Conservation (phyloP, 495 filamentous ascomycete species). For the Trichocladium uniseriatum region DNA sequence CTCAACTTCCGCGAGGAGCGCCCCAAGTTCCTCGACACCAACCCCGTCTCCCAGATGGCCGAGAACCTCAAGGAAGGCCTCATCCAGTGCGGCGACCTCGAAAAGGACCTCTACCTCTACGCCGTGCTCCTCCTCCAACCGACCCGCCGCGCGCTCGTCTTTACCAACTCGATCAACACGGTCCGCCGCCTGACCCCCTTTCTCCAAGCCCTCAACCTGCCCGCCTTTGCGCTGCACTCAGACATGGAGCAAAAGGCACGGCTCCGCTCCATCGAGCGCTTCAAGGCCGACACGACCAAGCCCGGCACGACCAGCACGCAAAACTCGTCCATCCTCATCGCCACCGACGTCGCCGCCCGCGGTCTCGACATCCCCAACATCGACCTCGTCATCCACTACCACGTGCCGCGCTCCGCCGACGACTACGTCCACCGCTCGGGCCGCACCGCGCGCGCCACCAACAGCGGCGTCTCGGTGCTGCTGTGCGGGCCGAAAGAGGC, state of each 20-base stretch:
- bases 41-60: constrained; percentile 80
- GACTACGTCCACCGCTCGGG: constrained; percentile 93
- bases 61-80: constrained; percentile 77
- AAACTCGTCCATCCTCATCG: constrained; percentile 61
- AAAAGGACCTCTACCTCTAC: constrained; percentile 97
- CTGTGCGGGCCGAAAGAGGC: constrained; percentile 91
- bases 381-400: constrained; percentile 85
- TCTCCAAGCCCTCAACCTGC: constrained; percentile 72
- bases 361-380: constrained; percentile 89
- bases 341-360: constrained; percentile 93
- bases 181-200: constrained; percentile 81
- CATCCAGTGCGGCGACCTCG: constrained; percentile 81
- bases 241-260: constrained; percentile 97
- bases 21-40: constrained; percentile 87
- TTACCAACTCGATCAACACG: constrained; percentile 91
- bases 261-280: constrained; percentile 82
- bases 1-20: constrained; percentile 73
- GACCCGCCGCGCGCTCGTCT: constrained; percentile 69
- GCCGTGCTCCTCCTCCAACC: constrained; percentile 75
- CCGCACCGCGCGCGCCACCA: constrained; percentile 78
- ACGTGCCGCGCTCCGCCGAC: constrained; percentile 85
- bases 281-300: constrained; percentile 48
- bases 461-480: constrained; percentile 68
- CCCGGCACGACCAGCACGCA: constrained; percentile 7
- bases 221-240: constrained; percentile 73